Conservation (phyloP, 108 stramenopile genomes). For the Schizochytrium sp. region DNA sequence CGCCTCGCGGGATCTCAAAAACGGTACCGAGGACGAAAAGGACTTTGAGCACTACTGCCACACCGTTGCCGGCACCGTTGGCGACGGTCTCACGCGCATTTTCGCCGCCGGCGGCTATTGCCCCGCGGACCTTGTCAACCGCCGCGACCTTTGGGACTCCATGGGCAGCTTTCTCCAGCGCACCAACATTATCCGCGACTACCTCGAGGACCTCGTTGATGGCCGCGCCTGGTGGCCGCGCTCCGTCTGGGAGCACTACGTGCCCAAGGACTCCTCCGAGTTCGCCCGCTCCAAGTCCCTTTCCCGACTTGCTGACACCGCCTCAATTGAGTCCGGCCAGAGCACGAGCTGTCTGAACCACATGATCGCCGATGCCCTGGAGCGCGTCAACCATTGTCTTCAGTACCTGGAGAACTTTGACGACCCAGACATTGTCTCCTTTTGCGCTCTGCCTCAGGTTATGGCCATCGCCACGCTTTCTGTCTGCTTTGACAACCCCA, state of each 20-base stretch:
- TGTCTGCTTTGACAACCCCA: constrained; percentile 74
- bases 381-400: constrained; percentile 84
- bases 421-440: constrained; percentile 80
- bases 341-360: constrained; percentile 76
- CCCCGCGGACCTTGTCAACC: constrained; percentile 48
- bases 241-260: constrained; percentile 80
- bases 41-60: constrained; percentile 97
- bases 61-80: constrained; percentile 94
- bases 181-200: constrained; percentile 98
- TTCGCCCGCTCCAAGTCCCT: constrained; percentile 63
- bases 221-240: constrained; percentile 97
- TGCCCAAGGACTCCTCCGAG: constrained; percentile 46
- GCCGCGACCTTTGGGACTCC: constrained; percentile 71
- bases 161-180: constrained; percentile 99
- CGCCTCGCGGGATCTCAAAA: constrained; percentile 87
- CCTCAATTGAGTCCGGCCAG: background rate
- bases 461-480: constrained; percentile 99
- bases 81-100: constrained; percentile 88
- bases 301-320: background rate
- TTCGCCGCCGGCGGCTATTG: constrained; percentile 76
- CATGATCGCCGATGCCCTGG: constrained; percentile 89
- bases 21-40: constrained; percentile 74
- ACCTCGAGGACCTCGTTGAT: constrained; percentile 97
- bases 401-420: constrained; percentile 72
- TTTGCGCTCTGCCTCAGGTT: constrained; percentile 98